Evolutionary conservation across 129 eudicot species (phyloP).

Genomic region (Logfia minima): DNA sequence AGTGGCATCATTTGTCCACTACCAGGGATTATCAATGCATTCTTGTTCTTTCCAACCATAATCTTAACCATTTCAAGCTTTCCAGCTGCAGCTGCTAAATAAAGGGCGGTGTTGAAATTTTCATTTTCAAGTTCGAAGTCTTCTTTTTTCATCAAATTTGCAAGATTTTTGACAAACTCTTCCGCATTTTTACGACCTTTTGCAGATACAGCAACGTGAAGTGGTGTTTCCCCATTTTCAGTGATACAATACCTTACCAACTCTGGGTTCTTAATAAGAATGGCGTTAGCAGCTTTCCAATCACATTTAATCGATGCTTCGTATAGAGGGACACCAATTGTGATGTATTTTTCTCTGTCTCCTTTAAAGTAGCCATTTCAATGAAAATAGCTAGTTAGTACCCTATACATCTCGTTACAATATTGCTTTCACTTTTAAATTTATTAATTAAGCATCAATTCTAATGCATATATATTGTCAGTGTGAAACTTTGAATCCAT

Average conservation of each 20-base stretch:
- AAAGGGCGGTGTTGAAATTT: constrained; percentile 38
- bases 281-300: constrained; percentile 41
- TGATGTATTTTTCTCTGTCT: constrained; percentile 8
- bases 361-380: neutral
- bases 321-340: constrained; percentile 27
- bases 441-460: no score
- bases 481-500: no score
- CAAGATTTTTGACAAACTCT: constrained; percentile 38
- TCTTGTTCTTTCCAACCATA: constrained; percentile 23
- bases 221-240: constrained; percentile 43
- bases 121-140: constrained; percentile 39
- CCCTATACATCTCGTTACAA: neutral
- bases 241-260: constrained; percentile 34
- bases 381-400: constrained; percentile 6
- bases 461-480: no score
- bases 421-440: no score
- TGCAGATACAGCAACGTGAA: constrained; percentile 49
- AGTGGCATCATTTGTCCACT: constrained; percentile 27
- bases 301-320: constrained; percentile 39
- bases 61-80: constrained; percentile 21
- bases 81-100: constrained; percentile 45
- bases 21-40: constrained; percentile 25
- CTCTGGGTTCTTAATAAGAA: neutral
- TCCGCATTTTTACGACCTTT: constrained; percentile 20
- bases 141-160: constrained; percentile 22